Evolutionary conservation across 2,329 filamentous ascomycete genomes (phyloP).

Genomic region (Pyrenochaeta sp.): DNA sequence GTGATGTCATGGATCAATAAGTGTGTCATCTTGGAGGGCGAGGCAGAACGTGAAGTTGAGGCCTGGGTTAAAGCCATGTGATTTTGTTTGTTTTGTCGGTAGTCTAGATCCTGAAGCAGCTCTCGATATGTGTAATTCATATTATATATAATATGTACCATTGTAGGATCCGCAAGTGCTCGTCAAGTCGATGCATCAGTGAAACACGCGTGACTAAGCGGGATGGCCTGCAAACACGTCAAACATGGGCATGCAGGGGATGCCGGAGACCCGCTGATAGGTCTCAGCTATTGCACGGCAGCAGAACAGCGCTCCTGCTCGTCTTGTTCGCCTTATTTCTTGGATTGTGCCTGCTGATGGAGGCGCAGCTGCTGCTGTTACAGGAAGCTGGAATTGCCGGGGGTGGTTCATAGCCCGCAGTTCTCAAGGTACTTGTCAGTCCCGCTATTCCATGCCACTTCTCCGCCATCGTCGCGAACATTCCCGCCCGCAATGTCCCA

Average conservation of each 20-base stretch:
- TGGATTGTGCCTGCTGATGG: conserved; percentile 44
- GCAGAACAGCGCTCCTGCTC: conserved; percentile 19
- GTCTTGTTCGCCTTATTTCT: conserved; percentile 19
- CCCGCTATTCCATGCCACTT: conserved; percentile 26
- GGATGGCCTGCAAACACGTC: conserved; percentile 14
- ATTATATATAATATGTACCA: too few relatives aligned
- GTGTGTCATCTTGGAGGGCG: too few relatives aligned
- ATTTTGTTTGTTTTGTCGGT: too few relatives aligned
- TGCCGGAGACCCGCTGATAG: conserved; percentile 9
- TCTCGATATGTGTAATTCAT: too few relatives aligned
- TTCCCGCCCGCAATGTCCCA: conserved; percentile 25
- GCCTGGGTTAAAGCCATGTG: too few relatives aligned
- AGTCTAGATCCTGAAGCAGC: too few relatives aligned
- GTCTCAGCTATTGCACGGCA: conserved; percentile 21
- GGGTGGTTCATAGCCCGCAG: conserved; percentile 40
- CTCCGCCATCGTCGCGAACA: conserved; percentile 27
- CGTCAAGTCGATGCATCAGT: too few relatives aligned
- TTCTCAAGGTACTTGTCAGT: conserved; percentile 21
- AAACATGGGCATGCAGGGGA: conserved; percentile 18
- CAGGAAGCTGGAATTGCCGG: conserved; percentile 45
- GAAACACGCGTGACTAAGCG: conserved; percentile 16
- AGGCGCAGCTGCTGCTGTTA: conserved; percentile 41
- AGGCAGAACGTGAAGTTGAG: too few relatives aligned
- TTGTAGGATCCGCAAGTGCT: too few relatives aligned
- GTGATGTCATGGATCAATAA: too few relatives aligned